Evolutionary conservation across 163 green algal species (phyloP), one percentile per base, ranked within the genome.

Genomic region (Scenedesmus sp.): DNA sequence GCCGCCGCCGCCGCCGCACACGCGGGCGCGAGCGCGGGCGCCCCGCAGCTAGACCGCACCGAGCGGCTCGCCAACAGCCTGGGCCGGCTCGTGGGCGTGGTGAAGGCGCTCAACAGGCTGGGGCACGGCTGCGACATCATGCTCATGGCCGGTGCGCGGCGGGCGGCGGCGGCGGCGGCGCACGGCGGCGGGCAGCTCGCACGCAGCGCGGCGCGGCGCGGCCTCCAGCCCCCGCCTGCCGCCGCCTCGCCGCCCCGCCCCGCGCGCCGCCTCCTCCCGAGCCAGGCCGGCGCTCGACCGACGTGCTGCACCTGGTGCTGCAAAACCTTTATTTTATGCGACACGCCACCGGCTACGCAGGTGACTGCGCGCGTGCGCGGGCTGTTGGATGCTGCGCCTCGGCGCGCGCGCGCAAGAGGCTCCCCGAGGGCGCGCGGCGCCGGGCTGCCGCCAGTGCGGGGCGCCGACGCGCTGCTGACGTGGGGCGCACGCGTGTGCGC

Each of bases 241-340:
- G n/a, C n/a, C n/a, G n/a, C n/a, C n/a, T n/a, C n/a, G n/a, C n/a
- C n/a, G n/a, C n/a, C n/a, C n/a, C n/a, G n/a, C n/a, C n/a, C n/a
- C 17, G 45, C 15, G 45, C 17, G 15, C 45, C 15, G 17, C 45
- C 45, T 54, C 15, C 45, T 54, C 14, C 54, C 34, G 54, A 63
- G 31, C 65, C 85, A 75, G 87, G 90, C 13, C 84, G 90, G 28
- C 84, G 90, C 31, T 83, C 81, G 24, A 89, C 77, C n/a, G 88
- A 91, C 73, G 75, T 87, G 29, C 60, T 85, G 22, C 93, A 84
- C 80, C 84, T 95, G 78, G 31, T 92, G 56, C 84, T 95, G 44
- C 88, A 94, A 57, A 95, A 92, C 81, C 82, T 89, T 60, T 92
- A 87, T 64, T 93, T 88, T 71, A 74, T 65, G 18, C 73, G 63